Evolutionary conservation across 148 eudicot species (phyloP).

Genomic region (Chenopodium quinoa): DNA sequence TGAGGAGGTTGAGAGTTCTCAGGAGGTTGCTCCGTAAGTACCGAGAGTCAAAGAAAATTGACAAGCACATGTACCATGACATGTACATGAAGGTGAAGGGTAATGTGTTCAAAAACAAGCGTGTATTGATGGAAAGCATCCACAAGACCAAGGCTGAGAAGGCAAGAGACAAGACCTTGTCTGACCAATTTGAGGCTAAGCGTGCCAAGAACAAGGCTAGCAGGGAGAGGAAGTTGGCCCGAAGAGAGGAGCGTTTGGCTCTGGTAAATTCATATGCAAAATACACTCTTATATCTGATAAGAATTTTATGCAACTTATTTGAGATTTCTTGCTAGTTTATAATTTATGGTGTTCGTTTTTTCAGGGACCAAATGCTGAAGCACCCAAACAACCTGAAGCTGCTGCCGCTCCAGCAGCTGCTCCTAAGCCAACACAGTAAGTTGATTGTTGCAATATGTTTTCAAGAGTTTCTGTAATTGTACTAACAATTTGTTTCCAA

Average conservation of each 20-base stretch:
- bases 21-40: constrained; percentile 83
- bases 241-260: constrained; percentile 76
- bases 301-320: background rate
- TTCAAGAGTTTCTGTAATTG: background rate
- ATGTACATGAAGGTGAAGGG: constrained; percentile 95
- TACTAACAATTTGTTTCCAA: background rate
- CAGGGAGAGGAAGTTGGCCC: constrained; percentile 69
- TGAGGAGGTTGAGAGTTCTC: constrained; percentile 85
- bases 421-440: constrained; percentile 38
- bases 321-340: background rate
- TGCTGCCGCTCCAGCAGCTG: constrained; percentile 44
- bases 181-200: constrained; percentile 88
- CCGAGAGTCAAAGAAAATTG: constrained; percentile 80
- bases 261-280: constrained; percentile 34
- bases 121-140: constrained; percentile 82
- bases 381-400: constrained; percentile 40
- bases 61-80: constrained; percentile 91
- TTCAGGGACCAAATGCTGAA: constrained; percentile 58
- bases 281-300: too few species aligned
- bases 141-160: constrained; percentile 93
- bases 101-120: constrained; percentile 82
- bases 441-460: background rate
- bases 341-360: background rate
- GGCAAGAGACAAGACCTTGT: constrained; percentile 83
- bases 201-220: constrained; percentile 87